phyloP scores from a whole-genome alignment of 805 yeast species.

The Kodamaea nitidulidarum region DNA sequence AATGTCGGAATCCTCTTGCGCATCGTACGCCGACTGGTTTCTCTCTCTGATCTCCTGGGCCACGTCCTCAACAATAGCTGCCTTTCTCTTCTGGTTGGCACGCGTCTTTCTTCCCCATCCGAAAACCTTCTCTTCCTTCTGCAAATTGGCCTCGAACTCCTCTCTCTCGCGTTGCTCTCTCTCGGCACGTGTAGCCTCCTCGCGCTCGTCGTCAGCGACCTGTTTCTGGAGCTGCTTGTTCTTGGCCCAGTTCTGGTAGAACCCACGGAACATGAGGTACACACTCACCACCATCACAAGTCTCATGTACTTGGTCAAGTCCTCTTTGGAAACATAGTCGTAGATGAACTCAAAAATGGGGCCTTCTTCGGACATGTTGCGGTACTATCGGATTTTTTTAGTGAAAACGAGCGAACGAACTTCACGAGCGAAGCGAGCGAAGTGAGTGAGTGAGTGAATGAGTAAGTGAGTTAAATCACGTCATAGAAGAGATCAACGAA shows the following conservation, averaged over 20 bases:
- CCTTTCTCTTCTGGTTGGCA: constrained; percentile 51
- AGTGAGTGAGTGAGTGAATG: too few species aligned
- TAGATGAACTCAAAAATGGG: constrained; percentile 29
- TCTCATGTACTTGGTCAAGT: constrained; percentile 43
- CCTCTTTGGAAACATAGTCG: constrained; percentile 36
- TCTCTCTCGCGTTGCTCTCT: constrained; percentile 34
- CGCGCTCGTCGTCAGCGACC: constrained; percentile 44
- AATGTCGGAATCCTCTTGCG: constrained; percentile 62
- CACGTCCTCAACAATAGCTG: constrained; percentile 48
- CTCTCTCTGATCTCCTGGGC: constrained; percentile 35
- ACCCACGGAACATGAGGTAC: constrained; percentile 54
- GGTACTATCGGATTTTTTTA: constrained; percentile 1
- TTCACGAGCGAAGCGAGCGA: too few species aligned
- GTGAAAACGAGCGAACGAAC: too few species aligned
- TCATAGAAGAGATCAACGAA: too few species aligned
- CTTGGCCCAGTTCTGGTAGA: constrained; percentile 54
- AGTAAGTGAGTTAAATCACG: too few species aligned
- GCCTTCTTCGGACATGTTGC: constrained; percentile 1
- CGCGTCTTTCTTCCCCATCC: constrained; percentile 84
- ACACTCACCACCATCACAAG: constrained; percentile 57
- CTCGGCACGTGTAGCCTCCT: constrained; percentile 35
- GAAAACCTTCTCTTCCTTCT: constrained; percentile 45
- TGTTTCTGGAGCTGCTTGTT: constrained; percentile 48
- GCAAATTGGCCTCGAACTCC: constrained; percentile 25
- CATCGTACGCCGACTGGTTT: constrained; percentile 44